Evolutionary conservation across 1,139 yeast species (phyloP).

Genomic region (Arxiozyma bovina): DNA sequence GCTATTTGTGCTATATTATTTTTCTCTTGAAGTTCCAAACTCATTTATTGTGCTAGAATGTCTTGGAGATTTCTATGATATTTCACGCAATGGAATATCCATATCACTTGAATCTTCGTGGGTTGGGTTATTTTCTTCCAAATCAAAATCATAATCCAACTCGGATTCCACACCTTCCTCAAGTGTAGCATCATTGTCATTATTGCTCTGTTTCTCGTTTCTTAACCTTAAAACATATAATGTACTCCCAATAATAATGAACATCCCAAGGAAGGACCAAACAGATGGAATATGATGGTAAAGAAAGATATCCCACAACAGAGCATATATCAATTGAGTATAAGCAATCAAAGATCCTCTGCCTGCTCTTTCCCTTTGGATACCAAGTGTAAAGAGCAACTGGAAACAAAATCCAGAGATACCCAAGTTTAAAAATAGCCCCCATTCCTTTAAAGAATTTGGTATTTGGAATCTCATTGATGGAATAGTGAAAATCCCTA

Average conservation of each 20-base stretch:
- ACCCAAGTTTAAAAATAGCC: constrained; percentile 53
- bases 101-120: not conserved
- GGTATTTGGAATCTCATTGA: constrained; percentile 56
- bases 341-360: constrained; percentile 69
- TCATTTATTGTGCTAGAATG: not conserved
- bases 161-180: not conserved
- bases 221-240: constrained; percentile 43
- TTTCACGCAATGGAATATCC: not conserved
- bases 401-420: constrained; percentile 77
- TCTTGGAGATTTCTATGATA: not conserved
- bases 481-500: constrained; percentile 49
- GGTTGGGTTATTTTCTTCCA: not conserved
- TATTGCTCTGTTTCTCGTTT: not conserved
- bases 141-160: not conserved
- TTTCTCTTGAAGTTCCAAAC: not conserved
- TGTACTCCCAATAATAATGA: constrained; percentile 61
- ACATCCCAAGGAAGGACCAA: constrained; percentile 61
- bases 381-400: constrained; percentile 68
- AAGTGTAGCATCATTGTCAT: constrained; percentile 2
- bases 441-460: constrained; percentile 53
- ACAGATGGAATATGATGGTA: constrained; percentile 69
- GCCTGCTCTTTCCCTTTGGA: constrained; percentile 74
- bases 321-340: constrained; percentile 68
- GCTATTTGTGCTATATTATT: not conserved
- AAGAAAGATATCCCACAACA: constrained; percentile 63